Conservation (phyloP, 2,329 filamentous ascomycete species). For the Fusarium protoensiforme region DNA sequence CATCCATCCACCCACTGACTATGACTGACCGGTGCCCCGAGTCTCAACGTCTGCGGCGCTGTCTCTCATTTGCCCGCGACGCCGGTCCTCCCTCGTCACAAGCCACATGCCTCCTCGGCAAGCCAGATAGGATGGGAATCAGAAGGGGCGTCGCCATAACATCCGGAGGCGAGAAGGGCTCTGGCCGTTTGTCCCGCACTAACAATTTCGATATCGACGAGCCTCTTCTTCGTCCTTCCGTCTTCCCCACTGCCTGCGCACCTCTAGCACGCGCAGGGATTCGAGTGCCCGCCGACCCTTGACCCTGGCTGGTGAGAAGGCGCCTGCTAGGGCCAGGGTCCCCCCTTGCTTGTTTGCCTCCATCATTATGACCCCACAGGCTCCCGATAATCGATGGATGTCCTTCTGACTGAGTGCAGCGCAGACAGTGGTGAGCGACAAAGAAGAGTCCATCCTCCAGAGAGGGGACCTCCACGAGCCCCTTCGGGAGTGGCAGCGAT, state of each 20-base stretch:
- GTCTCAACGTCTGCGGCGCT: constrained; percentile 3
- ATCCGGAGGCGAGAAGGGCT: constrained; percentile 18
- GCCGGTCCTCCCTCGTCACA: constrained; percentile 28
- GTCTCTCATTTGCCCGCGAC: constrained; percentile 1
- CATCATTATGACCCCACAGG: constrained; percentile 35
- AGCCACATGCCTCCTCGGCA: constrained; percentile 29
- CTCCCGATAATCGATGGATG: constrained; percentile 35
- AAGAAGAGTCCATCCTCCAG: constrained; percentile 12
- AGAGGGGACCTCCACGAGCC: constrained; percentile 13
- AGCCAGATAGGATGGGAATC: constrained; percentile 5
- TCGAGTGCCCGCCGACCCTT: constrained; percentile 29
- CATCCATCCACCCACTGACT: not conserved
- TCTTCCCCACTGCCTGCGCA: constrained; percentile 16
- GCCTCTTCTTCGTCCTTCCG: constrained; percentile 22
- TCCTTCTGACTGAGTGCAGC: constrained; percentile 33
- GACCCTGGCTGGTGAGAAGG: constrained; percentile 29
- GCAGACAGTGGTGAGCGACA: constrained; percentile 15
- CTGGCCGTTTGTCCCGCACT: constrained; percentile 34
- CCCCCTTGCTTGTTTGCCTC: constrained; percentile 30
- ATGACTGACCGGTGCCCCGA: constrained; percentile 8
- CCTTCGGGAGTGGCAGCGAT: constrained; percentile 22
- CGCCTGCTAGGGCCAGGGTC: constrained; percentile 24
- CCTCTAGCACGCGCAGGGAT: constrained; percentile 19
- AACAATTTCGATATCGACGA: constrained; percentile 39
- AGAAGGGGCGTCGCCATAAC: constrained; percentile 30